A percentile compares a stretch with the other conserved stretches of the same genome.
Evolutionary conservation across 2,329 filamentous ascomycete genomes (phyloP).

Genomic region (Colletotrichum spinosum): DNA sequence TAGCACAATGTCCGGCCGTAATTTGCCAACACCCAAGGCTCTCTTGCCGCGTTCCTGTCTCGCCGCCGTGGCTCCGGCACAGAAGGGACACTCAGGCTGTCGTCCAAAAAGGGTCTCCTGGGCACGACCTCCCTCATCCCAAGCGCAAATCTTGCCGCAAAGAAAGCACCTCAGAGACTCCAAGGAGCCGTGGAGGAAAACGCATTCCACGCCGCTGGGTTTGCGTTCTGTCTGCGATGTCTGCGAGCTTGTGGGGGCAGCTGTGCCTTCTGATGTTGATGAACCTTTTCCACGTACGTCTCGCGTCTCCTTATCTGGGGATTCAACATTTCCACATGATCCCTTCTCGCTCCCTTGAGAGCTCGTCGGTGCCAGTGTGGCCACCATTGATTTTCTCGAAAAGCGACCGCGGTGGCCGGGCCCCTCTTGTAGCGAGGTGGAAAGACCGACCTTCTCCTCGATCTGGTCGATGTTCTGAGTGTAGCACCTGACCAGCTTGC

Average conservation of each 20-base stretch:
- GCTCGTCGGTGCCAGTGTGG: constrained; percentile 35
- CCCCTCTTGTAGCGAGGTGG: constrained; percentile 70
- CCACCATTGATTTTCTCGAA: constrained; percentile 58
- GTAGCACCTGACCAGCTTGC: constrained; percentile 77
- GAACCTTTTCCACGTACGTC: neutral
- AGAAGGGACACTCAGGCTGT: constrained; percentile 76
- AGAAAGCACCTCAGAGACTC: constrained; percentile 72
- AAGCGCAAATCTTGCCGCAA: constrained; percentile 67
- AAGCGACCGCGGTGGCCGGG: constrained; percentile 72
- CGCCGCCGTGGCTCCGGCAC: constrained; percentile 70
- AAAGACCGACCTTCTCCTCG: constrained; percentile 76
- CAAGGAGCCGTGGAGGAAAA: constrained; percentile 80
- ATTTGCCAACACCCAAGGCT: constrained; percentile 73
- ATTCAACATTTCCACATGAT: too few species aligned
- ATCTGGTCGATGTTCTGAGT: constrained; percentile 83
- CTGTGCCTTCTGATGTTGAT: neutral
- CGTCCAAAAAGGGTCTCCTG: constrained; percentile 70
- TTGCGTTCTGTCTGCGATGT: constrained; percentile 13
- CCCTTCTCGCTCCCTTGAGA: too few species aligned
- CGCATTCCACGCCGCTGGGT: constrained; percentile 66
- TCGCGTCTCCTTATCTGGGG: too few species aligned
- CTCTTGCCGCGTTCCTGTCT: constrained; percentile 75
- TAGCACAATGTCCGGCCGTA: constrained; percentile 79
- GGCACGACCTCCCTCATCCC: constrained; percentile 69
- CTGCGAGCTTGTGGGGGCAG: neutral